phyloP scores from a whole-genome alignment of 768 basidiomycete genomes.

The Nidula microcarpa region DNA sequence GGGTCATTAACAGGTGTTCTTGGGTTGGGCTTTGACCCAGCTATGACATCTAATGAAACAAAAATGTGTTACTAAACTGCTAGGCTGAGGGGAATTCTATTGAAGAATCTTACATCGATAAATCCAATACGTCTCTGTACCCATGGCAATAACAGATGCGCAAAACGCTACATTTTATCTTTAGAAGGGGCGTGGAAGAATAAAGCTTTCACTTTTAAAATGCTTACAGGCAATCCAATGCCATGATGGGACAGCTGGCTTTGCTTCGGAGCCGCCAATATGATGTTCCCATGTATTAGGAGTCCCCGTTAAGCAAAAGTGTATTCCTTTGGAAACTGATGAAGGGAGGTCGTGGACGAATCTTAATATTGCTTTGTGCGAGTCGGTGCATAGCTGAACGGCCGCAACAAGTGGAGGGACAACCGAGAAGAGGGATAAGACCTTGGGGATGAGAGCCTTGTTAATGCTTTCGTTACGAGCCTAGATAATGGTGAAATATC shows the following conservation, averaged over 20 bases:
- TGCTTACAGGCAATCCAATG: not conserved
- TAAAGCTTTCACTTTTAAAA: not conserved
- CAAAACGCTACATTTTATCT: not conserved
- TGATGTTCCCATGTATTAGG: not conserved
- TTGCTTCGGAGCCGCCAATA: not conserved
- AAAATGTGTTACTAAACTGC: not conserved
- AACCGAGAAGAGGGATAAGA: constrained; percentile 4
- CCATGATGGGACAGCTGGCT: not conserved
- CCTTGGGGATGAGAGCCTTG: not conserved
- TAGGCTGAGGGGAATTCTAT: not conserved
- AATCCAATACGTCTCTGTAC: not conserved
- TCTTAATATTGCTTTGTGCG: not conserved
- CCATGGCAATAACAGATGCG: not conserved
- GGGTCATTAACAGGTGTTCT: constrained; percentile 7
- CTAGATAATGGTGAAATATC: not conserved
- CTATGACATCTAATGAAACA: constrained; percentile 5
- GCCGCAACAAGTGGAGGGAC: constrained; percentile 4
- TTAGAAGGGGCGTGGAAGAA: not conserved
- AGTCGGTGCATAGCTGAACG: not conserved
- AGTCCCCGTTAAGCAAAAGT: not conserved
- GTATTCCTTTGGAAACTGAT: not conserved
- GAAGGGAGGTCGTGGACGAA: not conserved
- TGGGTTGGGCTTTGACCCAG: constrained; percentile 7
- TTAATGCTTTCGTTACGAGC: not conserved
- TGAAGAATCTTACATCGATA: not conserved